Evolutionary conservation across 192 early-diverging fungal genomes (phyloP), one percentile per base, ranked within the genome.

Genomic region (Linnemannia schmuckeri): DNA sequence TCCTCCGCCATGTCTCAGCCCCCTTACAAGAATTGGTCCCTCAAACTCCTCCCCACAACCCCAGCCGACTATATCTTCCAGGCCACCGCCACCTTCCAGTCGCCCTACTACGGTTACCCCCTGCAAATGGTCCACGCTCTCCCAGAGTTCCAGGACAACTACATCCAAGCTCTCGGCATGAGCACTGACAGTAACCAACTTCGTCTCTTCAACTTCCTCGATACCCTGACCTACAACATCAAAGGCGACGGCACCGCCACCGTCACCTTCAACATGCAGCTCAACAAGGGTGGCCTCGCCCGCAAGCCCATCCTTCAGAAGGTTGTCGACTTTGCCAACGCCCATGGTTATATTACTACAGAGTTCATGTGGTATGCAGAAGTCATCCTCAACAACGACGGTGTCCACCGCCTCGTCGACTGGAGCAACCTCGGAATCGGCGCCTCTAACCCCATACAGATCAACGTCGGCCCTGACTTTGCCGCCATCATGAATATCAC

Each of bases 391-490:
- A 75, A 75, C 52, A 75, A 75, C 74, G 44, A 75, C 7, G 74
- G 74, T 7, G 33, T 75, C n/a, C 33, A 38, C 20, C 74, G 44
- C 42, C 33, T 27, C 18, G 40, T 75, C 20, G 74, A 75, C 35
- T 55, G 40, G 49, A 33, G n/a, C 74, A 75, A 52, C 54, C 35
- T 35, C n/a, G 40, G 42, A 35, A 57, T 40, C 9, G 54, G 54
- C 18, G 3, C 49, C 8, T 75, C 49, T 33, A 13, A 13, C 30
- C 46, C 46, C 30, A 57, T 35, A 54, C 46, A 61, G 30, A 47
- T 75, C 38, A 52, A 47, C 17, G 74, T 75, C 54, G 74, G 74
- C 35, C 30, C 74, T 24, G 74, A 75, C 52, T 75, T 75, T 75
- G 49, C 74, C 54, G 30, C 30, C 74, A 75, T 75, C 37, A 47